phyloP scores from a whole-genome alignment of 1,284 basidiomycete genomes.

The Fomitiporia mediterranea region DNA sequence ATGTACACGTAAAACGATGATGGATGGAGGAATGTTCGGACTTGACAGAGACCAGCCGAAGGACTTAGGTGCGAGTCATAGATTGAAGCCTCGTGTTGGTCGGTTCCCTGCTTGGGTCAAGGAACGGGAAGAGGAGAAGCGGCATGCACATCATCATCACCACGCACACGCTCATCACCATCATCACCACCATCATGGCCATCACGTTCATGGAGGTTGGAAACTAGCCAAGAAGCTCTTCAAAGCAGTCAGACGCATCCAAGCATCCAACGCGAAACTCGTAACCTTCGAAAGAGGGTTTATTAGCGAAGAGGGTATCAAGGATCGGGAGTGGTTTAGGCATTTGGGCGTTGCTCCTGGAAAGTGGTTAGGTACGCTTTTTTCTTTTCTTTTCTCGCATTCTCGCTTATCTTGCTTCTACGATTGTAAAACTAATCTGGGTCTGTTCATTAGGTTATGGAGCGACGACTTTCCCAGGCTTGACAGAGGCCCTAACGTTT shows the following conservation, averaged over 20 bases:
- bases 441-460: slow-evolving; percentile 43
- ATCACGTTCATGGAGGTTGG: slow-evolving; percentile 18
- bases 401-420: no score
- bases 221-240: slow-evolving; percentile 42
- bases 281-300: slow-evolving; percentile 81
- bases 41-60: slow-evolving; percentile 5
- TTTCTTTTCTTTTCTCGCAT: no score
- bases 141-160: no score
- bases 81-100: slow-evolving; percentile 18
- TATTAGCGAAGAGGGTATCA: slow-evolving; percentile 76
- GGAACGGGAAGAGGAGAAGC: slow-evolving; percentile 18
- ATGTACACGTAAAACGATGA: not conserved
- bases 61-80: slow-evolving; percentile 8
- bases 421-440: not conserved
- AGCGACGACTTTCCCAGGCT: slow-evolving; percentile 56
- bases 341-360: slow-evolving; percentile 89
- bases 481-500: slow-evolving; percentile 56
- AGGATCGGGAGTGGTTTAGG: slow-evolving; percentile 79
- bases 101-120: slow-evolving; percentile 19
- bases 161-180: no score
- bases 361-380: slow-evolving; percentile 56
- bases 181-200: slow-evolving; percentile 13
- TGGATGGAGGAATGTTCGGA: not conserved
- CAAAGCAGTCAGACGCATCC: slow-evolving; percentile 59
- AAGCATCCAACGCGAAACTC: slow-evolving; percentile 66